These are phyloP conservation scores for Coemansia sp. DNA, from an alignment of 371 early-diverging fungal species.

Conservation along the genomic window DNA sequence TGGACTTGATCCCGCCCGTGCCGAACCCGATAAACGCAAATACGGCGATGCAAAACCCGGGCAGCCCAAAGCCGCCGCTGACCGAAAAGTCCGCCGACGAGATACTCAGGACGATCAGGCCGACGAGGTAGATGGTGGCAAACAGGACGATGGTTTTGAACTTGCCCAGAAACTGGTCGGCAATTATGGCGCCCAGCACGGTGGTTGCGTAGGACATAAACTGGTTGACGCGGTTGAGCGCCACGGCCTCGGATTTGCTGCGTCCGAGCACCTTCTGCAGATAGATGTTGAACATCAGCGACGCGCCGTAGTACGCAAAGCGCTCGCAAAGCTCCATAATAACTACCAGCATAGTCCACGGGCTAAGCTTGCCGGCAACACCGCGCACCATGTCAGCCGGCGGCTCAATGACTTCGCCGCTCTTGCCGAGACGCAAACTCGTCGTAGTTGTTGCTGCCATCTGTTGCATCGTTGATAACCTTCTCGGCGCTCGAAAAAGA, in stretches of 20 bases:
- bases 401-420: constrained; percentile 7
- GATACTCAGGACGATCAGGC: constrained; percentile 65
- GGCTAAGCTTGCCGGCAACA: constrained; percentile 29
- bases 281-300: constrained; percentile 69
- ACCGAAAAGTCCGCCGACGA: constrained; percentile 61
- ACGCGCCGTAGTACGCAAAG: constrained; percentile 75
- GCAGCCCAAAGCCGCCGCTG: constrained; percentile 57
- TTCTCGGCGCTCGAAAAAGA: neutral
- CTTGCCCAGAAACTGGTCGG: constrained; percentile 81
- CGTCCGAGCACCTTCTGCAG: constrained; percentile 36
- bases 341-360: constrained; percentile 37
- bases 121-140: constrained; percentile 63
- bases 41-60: constrained; percentile 65
- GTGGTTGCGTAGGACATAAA: constrained; percentile 81
- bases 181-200: constrained; percentile 74
- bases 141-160: constrained; percentile 76
- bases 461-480: too few relatives aligned
- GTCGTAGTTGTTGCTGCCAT: too few relatives aligned
- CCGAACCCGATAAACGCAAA: constrained; percentile 76
- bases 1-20: constrained; percentile 88
- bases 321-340: constrained; percentile 64
- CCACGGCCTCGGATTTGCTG: constrained; percentile 35
- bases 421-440: too few relatives aligned
- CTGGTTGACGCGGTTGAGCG: constrained; percentile 40
- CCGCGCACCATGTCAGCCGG: constrained; percentile 35